Conservation (phyloP, 352 stramenopile genomes). For the Phytopythium litorale region DNA sequence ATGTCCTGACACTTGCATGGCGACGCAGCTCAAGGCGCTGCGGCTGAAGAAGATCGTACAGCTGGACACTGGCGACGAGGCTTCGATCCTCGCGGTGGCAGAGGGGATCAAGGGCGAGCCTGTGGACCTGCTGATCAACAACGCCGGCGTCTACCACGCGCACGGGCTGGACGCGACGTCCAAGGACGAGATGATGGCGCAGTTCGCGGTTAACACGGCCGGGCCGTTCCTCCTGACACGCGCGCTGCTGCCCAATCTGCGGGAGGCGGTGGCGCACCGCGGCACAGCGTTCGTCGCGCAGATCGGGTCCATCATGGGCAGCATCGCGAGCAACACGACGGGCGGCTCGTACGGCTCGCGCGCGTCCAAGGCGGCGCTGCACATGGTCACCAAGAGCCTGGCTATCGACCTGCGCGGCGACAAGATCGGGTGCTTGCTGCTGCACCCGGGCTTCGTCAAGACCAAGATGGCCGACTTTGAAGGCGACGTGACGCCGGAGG, state of each 20-base stretch:
- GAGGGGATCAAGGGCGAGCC: slow-evolving; percentile 29
- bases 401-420: slow-evolving; percentile 41
- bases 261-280: slow-evolving; percentile 28
- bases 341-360: slow-evolving; percentile 75
- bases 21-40: slow-evolving; percentile 18
- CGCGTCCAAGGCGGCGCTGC: slow-evolving; percentile 72
- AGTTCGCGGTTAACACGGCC: slow-evolving; percentile 70
- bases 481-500: slow-evolving; percentile 33
- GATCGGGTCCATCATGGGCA: slow-evolving; percentile 49
- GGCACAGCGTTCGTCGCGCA: slow-evolving; percentile 48
- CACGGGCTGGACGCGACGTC: slow-evolving; percentile 32
- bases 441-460: slow-evolving; percentile 58
- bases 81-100: slow-evolving; percentile 39
- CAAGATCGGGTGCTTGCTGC: slow-evolving; percentile 50
- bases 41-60: slow-evolving; percentile 37
- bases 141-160: slow-evolving; percentile 41
- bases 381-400: slow-evolving; percentile 68
- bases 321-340: slow-evolving; percentile 31
- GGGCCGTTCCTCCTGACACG: slow-evolving; percentile 61
- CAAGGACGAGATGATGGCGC: slow-evolving; percentile 38
- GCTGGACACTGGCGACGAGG: slow-evolving; percentile 42
- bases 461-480: slow-evolving; percentile 41
- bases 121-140: slow-evolving; percentile 77
- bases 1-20: neutral
- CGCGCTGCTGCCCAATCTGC: slow-evolving; percentile 47